Percentiles rank a stretch among this genome's conserved stretches.
Conservation (phyloP, 2,329 filamentous ascomycete genomes). For the Trichophyton schoenleinii region DNA sequence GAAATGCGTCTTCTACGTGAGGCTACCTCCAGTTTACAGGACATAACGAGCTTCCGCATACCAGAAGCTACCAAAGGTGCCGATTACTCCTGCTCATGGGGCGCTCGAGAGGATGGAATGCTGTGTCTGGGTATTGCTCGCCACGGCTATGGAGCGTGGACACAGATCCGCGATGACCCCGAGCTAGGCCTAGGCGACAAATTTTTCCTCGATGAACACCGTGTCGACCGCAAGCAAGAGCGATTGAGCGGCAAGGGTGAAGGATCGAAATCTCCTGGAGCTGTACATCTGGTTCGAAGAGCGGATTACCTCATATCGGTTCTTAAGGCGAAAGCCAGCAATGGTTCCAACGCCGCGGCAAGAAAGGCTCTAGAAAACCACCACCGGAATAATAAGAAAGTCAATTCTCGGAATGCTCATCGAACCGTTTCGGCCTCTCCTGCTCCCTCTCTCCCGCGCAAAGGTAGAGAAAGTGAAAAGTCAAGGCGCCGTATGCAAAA, state of each 20-base stretch:
- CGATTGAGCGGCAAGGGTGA: constrained; percentile 50
- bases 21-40: constrained; percentile 50
- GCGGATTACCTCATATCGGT: constrained; percentile 95
- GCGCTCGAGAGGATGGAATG: constrained; percentile 90
- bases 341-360: constrained; percentile 48
- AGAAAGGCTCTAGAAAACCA: constrained; percentile 81
- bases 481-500: constrained; percentile 31
- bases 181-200: constrained; percentile 80
- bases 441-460: constrained; percentile 31
- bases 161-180: constrained; percentile 79
- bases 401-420: constrained; percentile 20
- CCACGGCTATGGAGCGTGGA: constrained; percentile 93
- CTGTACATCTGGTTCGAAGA: constrained; percentile 87
- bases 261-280: constrained; percentile 69
- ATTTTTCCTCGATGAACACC: constrained; percentile 91
- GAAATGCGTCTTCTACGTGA: constrained; percentile 77
- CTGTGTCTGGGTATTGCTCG: constrained; percentile 83
- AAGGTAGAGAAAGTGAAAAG: constrained; percentile 32
- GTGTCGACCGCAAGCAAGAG: constrained; percentile 95
- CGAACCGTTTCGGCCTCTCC: constrained; percentile 35
- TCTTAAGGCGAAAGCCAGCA: constrained; percentile 71
- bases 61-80: constrained; percentile 85
- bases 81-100: constrained; percentile 85
- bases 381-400: constrained; percentile 85
- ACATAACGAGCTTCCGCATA: constrained; percentile 71